Evolutionary conservation across 1,284 basidiomycete genomes (phyloP).

Genomic region (Ustilago tritici): DNA sequence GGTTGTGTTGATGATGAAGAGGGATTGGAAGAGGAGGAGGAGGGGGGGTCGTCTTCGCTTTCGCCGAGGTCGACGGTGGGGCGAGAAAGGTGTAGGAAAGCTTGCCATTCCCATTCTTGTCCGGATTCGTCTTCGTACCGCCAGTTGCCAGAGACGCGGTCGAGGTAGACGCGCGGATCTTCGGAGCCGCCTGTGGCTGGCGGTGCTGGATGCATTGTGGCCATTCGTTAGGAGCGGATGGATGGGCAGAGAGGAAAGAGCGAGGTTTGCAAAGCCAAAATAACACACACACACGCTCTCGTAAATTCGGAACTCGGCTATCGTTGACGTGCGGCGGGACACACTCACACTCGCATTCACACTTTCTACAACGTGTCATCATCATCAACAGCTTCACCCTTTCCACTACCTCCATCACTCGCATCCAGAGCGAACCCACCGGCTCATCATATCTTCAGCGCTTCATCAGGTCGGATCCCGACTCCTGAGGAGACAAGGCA

Average conservation of each 20-base stretch:
- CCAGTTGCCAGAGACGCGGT: conserved; percentile 82
- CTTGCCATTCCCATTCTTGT: conserved; percentile 87
- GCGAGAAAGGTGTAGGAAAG: conserved; percentile 25
- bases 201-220: conserved; percentile 32
- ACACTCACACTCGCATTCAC: neutral
- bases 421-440: too few relatives aligned
- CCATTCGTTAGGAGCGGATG: neutral
- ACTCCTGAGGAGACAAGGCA: too few relatives aligned
- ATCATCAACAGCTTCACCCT: neutral
- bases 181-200: conserved; percentile 30
- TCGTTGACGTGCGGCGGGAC: conserved; percentile 7
- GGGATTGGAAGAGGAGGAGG: conserved; percentile 1
- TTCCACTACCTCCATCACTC: too few relatives aligned
- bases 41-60: conserved; percentile 28
- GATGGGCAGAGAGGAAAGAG: neutral
- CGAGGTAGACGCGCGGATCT: conserved; percentile 75
- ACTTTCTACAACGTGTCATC: neutral
- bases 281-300: neutral
- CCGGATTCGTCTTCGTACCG: conserved; percentile 83
- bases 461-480: too few relatives aligned
- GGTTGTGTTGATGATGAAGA: conserved; percentile 73
- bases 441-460: too few relatives aligned
- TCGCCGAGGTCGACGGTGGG: conserved; percentile 18
- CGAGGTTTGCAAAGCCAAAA: neutral
- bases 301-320: conserved; percentile 1